Percentiles rank a stretch among this genome's conserved stretches.
Conservation (phyloP, 2,329 filamentous ascomycete species). For the Fusarium dimerum region DNA sequence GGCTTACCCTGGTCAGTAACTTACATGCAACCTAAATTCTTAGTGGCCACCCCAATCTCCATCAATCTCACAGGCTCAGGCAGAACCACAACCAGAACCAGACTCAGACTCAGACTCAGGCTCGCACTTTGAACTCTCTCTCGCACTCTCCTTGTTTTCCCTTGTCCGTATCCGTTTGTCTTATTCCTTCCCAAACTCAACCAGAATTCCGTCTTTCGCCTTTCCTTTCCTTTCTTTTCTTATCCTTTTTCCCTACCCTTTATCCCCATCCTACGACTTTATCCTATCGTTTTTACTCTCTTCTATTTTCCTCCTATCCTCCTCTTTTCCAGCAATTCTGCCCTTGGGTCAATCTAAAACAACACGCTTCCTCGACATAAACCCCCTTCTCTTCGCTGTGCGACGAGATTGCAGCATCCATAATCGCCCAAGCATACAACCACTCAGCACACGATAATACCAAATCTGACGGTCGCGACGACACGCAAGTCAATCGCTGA, state of each 20-base stretch:
- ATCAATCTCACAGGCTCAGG: background rate
- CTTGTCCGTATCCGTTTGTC: conserved; percentile 1
- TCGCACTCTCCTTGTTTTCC: conserved; percentile 8
- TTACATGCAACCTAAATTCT: background rate
- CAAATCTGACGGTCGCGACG: too few species aligned
- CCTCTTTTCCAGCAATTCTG: background rate
- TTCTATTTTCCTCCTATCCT: conserved; percentile 1
- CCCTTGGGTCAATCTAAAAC: too few species aligned
- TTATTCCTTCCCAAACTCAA: background rate
- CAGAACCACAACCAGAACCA: background rate
- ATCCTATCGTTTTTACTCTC: conserved; percentile 4
- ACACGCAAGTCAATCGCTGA: too few species aligned
- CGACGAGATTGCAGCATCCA: conserved; percentile 24
- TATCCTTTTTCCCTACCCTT: background rate
- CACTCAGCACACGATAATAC: conserved; percentile 6
- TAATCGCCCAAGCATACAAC: conserved; percentile 9
- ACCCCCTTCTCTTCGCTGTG: conserved; percentile 21
- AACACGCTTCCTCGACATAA: too few species aligned
- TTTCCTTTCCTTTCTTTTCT: background rate
- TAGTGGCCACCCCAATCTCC: background rate
- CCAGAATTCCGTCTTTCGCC: conserved; percentile 3
- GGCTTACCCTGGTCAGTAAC: background rate
- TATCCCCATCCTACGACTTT: background rate
- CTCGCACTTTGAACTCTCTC: background rate
- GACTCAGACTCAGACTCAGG: background rate